Conservation (phyloP, 192 early-diverging fungal genomes). For the Backusella psychrophila region DNA sequence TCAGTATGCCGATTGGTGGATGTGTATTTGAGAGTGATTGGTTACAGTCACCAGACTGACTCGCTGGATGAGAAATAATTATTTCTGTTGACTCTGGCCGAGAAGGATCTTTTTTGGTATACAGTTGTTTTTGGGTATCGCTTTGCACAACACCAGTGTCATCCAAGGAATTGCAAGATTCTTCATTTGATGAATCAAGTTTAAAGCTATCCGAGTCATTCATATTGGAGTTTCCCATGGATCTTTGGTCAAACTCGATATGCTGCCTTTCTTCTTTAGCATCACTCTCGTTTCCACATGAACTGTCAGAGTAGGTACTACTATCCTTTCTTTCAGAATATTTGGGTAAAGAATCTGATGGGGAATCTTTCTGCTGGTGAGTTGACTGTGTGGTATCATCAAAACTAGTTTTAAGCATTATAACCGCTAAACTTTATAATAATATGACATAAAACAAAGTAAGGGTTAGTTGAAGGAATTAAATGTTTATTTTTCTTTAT, state of each 20-base stretch:
- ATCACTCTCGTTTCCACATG: not conserved
- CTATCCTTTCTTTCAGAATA: not conserved
- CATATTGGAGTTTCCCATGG: not conserved
- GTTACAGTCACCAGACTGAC: not conserved
- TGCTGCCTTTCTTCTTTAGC: not conserved
- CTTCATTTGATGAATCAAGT: not conserved
- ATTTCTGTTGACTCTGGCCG: not conserved
- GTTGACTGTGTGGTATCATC: not conserved
- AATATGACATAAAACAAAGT: not conserved
- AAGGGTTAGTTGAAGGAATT: not conserved
- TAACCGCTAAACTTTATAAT: not conserved
- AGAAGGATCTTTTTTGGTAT: not conserved
- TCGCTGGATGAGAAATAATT: not conserved
- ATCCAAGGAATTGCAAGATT: not conserved
- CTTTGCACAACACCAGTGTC: not conserved
- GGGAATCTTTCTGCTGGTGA: not conserved
- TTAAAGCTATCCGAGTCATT: not conserved
- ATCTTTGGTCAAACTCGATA: not conserved
- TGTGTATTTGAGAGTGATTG: not conserved
- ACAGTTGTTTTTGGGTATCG: not conserved
- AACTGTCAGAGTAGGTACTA: not conserved
- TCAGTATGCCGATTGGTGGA: not conserved
- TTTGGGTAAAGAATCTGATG: not conserved
- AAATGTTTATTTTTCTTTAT: not conserved
- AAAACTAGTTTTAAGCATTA: not conserved